Evolutionary conservation across 371 early-diverging fungal genomes (phyloP), one percentile per base, ranked within the genome.

Genomic region (Apophysomyces sp.): DNA sequence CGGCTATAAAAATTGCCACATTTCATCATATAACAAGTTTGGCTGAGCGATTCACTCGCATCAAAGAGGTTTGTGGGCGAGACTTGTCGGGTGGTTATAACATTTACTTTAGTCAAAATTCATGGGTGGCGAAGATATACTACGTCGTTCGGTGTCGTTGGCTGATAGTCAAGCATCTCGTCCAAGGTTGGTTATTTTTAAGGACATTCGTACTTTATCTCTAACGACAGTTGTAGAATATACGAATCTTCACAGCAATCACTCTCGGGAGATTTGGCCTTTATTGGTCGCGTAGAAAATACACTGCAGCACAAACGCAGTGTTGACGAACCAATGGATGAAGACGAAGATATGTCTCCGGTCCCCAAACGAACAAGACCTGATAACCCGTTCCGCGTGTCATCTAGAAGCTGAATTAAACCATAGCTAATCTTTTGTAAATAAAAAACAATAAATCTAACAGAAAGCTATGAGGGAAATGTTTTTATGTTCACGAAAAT

Each of bases 1-100:
- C 86, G 0, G 96, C 94, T 0, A 76, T 94, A 57, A 87, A 91
- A 67, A 82, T 96, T 59, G 96, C 96, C 0, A 68, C 85, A 2
- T 79, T 81, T 61, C 76, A 89, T 62, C 82, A 84, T 39, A 71
- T 85, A 32, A 76, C 86, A 4, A 73, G 65, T 12, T 68, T 96
- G 36, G 94, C 94, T 18, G 93, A 95, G 55, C 86, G 89, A 31
- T 85, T 97, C 64, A 86, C 81, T 57, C 72, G 83, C 37, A 63
- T 95, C 21, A 89, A 89, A 68, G 92, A 94, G 81, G 86, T 83
- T 55, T 44, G 49, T 44, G 21, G 7, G 4, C 34, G 21, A 5
- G 3, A 27, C 1, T 32, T 55, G 15, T 16, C 28, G 6, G 36
- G 15, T 31, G 11, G 6, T 5, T n/a, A 16, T 55, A 34, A 55